Evolutionary conservation across 805 yeast species (phyloP).

Genomic region (Zygoascus ofunaensis): DNA sequence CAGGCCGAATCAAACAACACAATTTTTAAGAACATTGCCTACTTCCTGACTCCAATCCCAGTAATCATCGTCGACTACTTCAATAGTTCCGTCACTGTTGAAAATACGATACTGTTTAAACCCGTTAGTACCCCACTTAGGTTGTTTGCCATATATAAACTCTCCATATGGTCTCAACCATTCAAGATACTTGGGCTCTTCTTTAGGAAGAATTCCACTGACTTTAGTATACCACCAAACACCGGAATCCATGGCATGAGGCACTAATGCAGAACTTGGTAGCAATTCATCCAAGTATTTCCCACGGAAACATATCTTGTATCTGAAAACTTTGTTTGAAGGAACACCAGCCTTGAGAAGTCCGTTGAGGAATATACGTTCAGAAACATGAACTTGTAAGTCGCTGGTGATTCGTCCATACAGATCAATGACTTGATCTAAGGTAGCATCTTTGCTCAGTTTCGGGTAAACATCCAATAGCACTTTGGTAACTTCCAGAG

Average conservation of each 20-base stretch:
- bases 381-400: conserved; percentile 9
- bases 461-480: conserved; percentile 3
- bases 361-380: conserved; percentile 5
- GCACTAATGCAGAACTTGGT: conserved; percentile 4
- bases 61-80: not conserved
- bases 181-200: conserved; percentile 1
- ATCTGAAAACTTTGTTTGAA: conserved; percentile 4
- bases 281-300: conserved; percentile 3
- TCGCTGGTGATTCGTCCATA: conserved; percentile 7
- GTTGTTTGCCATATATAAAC: not conserved
- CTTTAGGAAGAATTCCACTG: conserved; percentile 2
- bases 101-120: not conserved
- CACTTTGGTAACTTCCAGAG: not conserved
- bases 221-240: conserved; percentile 9
- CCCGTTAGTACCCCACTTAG: not conserved
- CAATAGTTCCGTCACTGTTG: conserved; percentile 1
- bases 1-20: too few relatives aligned
- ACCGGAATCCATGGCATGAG: conserved; percentile 10
- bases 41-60: conserved; percentile 7
- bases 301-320: conserved; percentile 6
- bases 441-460: not conserved
- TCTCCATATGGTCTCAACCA: conserved; percentile 5
- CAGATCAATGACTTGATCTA: conserved; percentile 4
- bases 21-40: not conserved
- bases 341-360: conserved; percentile 8